Base-by-base conservation (phyloP, 257 asterid genomes). In the Solanum virginianum region DNA sequence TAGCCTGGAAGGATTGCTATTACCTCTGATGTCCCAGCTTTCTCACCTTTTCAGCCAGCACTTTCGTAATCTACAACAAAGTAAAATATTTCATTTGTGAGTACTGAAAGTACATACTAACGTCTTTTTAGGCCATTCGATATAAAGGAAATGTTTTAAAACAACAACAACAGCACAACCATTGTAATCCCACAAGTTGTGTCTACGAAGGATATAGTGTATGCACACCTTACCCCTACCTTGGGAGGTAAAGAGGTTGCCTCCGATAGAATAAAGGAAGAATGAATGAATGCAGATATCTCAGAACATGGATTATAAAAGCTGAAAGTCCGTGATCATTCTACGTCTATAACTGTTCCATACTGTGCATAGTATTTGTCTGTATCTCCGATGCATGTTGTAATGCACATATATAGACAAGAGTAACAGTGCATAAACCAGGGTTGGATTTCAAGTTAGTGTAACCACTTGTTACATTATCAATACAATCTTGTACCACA, bases 21-120 rank as follows among this genome's bases (percentile, higher is more conserved):
- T 13, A 91, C 86, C 80, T 93, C 98, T 32, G 92, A 79, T 4
- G 91, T 93, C 57, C 97, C 97, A 0, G 92, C 89, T 85, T 94
- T 95, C 39, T 92, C 94, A 22, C 98, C 99, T 92, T n/a, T 92
- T 94, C 88, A 95, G 88, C 99, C 99, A 96, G 87, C 92, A 95
- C 88, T 90, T 95, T 3, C 82, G 77, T 89, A 96, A 84, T 92
- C 99, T 96, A 62, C 80, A 88, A 69, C 18, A 7, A 74, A 22
- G 70, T 18, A 43, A 62, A 14, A 82, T 14, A 32, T 47, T 81
- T 49, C 56, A 41, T 82, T 14, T 3, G 7, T 69, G 39, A 0
- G 53, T 77, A 53, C 29, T 36, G 47, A 77, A 53, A 16, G 82
- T 77, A 10, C 22, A 8, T 0, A 16, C 4, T 6, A 12, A 26